Evolutionary conservation across 108 stramenopile genomes (phyloP).

Genomic region (Conticribra weissflogii): DNA sequence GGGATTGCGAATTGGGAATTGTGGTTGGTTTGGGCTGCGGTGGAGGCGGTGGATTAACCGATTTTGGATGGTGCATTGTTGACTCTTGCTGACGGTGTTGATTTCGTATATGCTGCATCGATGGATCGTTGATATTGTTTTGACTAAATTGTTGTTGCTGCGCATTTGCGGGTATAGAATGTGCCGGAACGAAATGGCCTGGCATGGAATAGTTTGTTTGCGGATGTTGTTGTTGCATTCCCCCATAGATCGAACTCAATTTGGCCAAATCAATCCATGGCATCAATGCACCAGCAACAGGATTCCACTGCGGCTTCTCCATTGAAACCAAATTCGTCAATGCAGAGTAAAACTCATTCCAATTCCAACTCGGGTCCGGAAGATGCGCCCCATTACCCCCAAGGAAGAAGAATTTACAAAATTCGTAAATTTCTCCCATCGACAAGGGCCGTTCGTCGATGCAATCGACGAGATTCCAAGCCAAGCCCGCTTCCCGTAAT

Average conservation of each 20-base stretch:
- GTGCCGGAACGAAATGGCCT: too few relatives aligned
- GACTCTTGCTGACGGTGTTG: too few relatives aligned
- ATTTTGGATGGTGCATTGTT: too few relatives aligned
- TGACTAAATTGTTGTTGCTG: too few relatives aligned
- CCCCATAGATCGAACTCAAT: conserved; percentile 12
- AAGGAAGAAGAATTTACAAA: conserved; percentile 16
- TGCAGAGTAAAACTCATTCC: background rate
- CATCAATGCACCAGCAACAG: conserved; percentile 20
- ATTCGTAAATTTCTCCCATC: conserved; percentile 10
- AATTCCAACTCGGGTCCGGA: conserved; percentile 11
- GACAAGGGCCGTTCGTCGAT: conserved; percentile 44
- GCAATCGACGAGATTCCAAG: conserved; percentile 27
- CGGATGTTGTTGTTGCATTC: background rate
- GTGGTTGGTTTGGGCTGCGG: background rate
- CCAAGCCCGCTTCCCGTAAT: conserved; percentile 47
- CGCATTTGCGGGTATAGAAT: too few relatives aligned
- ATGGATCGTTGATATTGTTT: too few relatives aligned
- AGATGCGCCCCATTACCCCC: background rate
- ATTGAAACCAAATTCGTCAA: background rate
- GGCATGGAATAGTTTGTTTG: background rate
- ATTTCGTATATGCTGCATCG: too few relatives aligned
- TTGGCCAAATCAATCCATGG: conserved; percentile 50
- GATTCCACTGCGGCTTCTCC: conserved; percentile 55
- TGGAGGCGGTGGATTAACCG: too few relatives aligned
- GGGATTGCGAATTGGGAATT: too few relatives aligned